Base-by-base conservation (phyloP, 331 rosid genomes). In the Stylosanthes scabra region DNA sequence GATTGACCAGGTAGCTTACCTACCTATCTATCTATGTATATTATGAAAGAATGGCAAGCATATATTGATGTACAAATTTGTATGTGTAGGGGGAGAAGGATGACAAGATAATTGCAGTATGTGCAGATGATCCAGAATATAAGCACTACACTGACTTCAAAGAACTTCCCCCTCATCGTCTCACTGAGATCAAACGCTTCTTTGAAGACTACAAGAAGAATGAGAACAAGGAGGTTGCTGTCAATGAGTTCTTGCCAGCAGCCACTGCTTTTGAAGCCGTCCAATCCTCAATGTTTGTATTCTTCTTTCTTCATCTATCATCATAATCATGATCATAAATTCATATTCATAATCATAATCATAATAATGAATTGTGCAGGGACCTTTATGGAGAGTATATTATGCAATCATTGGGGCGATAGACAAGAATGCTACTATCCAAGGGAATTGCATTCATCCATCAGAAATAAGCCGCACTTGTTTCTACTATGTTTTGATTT, bases 121-220 rank as follows among this genome's bases (percentile, higher is more conserved):
- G 98, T 34, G 99, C 96, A 29, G 99, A 95, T 73, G 99, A 95
- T 81, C 99, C 99, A 2, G 99, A 92, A 83, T 95, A 90, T 29
- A 95, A 84, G 79, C 96, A 95, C 83, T 92, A 68, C 50, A 85
- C 68, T 39, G 99, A 92, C 86, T 89, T 88, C 80, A 86, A 78
- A 61, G 96, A 95, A 84, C 97, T 92, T 25, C 80, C 98, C 14
- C 98, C 99, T 84, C 99, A 95, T 73, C 99, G 99, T 71, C 87
- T 95, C 74, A 74, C 90, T 6, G 99, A 95, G 82, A 95, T 95
- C 66, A 92, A 96, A 50, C 90, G 98, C 72, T 95, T 95, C 92
- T 95, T 95, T 79, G 99, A 95, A 90, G 98, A 95, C 81, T 95
- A 95, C 85, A 95, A 95, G 82, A 95, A 95, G 86, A 95, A 92